Evolutionary conservation across 495 filamentous ascomycete species (phyloP).

Genomic region (Aspergillus carlsbadensis): DNA sequence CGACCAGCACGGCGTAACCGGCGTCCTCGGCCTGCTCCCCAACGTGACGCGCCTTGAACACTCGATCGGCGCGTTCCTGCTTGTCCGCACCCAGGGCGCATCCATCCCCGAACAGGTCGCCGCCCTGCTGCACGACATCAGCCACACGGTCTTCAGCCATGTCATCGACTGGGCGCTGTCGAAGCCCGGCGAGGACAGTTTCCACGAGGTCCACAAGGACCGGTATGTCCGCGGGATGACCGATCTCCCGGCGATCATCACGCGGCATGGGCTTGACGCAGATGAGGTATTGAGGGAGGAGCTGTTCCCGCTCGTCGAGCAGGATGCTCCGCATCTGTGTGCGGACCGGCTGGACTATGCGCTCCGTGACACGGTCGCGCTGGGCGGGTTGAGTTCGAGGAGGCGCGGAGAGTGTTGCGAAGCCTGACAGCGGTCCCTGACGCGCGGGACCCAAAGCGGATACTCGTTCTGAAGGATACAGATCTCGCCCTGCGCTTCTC

Average conservation of each 20-base stretch:
- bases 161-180: constrained; percentile 41
- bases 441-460: constrained; percentile 16
- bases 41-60: constrained; percentile 43
- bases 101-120: constrained; percentile 40
- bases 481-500: constrained; percentile 31
- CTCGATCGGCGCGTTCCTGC: constrained; percentile 42
- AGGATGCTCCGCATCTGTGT: constrained; percentile 40
- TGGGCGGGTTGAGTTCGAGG: constrained; percentile 30
- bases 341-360: constrained; percentile 46
- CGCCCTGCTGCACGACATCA: constrained; percentile 45
- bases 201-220: constrained; percentile 43
- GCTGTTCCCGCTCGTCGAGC: constrained; percentile 41
- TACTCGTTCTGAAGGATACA: constrained; percentile 34
- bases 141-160: constrained; percentile 44
- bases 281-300: constrained; percentile 37
- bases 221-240: constrained; percentile 36
- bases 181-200: constrained; percentile 40
- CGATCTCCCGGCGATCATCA: constrained; percentile 31
- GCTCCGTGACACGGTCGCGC: constrained; percentile 37
- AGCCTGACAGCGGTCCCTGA: constrained; percentile 31
- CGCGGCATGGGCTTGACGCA: constrained; percentile 25
- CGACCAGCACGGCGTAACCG: constrained; percentile 39
- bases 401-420: constrained; percentile 23
- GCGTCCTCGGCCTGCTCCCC: constrained; percentile 33
- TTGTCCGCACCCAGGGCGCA: constrained; percentile 40